Conservation (phyloP, 805 yeast species). For the Peterozyma xylosa region DNA sequence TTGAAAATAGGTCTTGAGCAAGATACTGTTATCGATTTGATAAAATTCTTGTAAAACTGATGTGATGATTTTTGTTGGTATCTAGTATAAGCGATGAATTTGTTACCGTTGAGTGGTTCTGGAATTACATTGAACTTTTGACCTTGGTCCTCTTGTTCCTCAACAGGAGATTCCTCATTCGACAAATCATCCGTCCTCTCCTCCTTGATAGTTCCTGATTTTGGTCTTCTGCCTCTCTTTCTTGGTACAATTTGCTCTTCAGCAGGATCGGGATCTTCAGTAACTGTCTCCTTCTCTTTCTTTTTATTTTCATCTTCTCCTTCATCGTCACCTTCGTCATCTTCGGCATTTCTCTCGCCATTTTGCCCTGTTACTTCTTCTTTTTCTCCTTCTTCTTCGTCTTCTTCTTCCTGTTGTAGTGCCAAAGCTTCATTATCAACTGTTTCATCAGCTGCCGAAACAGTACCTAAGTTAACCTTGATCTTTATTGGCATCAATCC, state of each 20-base stretch:
- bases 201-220: background rate
- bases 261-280: conserved; percentile 3
- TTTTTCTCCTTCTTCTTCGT: conserved; percentile 11
- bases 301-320: conserved; percentile 6
- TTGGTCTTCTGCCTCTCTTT: background rate
- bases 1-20: conserved; percentile 2
- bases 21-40: conserved; percentile 3
- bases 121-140: background rate
- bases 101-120: background rate
- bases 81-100: conserved; percentile 2
- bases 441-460: no score
- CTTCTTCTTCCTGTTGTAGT: conserved; percentile 8
- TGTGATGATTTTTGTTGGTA: background rate
- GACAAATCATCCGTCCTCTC: conserved; percentile 8
- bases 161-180: conserved; percentile 6
- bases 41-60: conserved; percentile 3
- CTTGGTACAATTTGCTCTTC: conserved; percentile 8
- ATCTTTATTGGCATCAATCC: background rate
- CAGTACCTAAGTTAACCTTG: no score
- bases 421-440: background rate
- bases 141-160: background rate
- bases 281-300: conserved; percentile 5
- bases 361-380: conserved; percentile 16
- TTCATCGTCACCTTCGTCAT: background rate
- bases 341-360: conserved; percentile 17